Percentiles rank a stretch among this genome's conserved stretches.
Conservation (phyloP, 1,284 basidiomycete genomes). For the Moniliella sp. region DNA sequence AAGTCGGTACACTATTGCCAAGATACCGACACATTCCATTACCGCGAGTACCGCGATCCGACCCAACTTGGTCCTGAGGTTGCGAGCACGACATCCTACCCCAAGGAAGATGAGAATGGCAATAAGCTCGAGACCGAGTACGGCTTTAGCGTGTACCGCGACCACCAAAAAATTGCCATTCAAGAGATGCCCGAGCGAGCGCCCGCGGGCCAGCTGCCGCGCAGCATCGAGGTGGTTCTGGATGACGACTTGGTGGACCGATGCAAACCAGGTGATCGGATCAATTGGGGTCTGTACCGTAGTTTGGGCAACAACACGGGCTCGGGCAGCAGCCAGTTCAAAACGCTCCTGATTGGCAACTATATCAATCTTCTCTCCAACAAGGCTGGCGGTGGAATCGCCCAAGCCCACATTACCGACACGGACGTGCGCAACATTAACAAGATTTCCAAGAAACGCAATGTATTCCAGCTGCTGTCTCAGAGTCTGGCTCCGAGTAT, state of each 20-base stretch:
- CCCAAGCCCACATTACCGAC: conserved; percentile 74
- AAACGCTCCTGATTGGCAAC: conserved; percentile 80
- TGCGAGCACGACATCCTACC: conserved; percentile 39
- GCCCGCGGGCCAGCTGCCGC: conserved; percentile 81
- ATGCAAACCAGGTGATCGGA: conserved; percentile 91
- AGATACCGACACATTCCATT: conserved; percentile 60
- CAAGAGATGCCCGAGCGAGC: conserved; percentile 99
- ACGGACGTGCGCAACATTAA: conserved; percentile 90
- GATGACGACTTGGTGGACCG: conserved; percentile 91
- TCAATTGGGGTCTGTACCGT: conserved; percentile 82
- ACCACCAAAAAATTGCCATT: conserved; percentile 90
- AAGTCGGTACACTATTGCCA: conserved; percentile 88
- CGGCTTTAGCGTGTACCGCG: conserved; percentile 72
- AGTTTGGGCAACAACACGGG: conserved; percentile 62
- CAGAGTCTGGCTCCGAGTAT: conserved; percentile 92
- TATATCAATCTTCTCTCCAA: conserved; percentile 89
- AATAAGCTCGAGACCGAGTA: conserved; percentile 73
- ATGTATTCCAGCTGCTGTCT: conserved; percentile 71
- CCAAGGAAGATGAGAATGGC: conserved; percentile 74
- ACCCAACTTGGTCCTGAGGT: conserved; percentile 57
- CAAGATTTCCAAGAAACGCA: conserved; percentile 58
- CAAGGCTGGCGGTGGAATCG: conserved; percentile 84
- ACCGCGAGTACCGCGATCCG: conserved; percentile 76
- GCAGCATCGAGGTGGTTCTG: conserved; percentile 81
- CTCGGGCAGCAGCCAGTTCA: conserved; percentile 49